Conservation (phyloP, 768 basidiomycete species). For the Lepiota venenata region DNA sequence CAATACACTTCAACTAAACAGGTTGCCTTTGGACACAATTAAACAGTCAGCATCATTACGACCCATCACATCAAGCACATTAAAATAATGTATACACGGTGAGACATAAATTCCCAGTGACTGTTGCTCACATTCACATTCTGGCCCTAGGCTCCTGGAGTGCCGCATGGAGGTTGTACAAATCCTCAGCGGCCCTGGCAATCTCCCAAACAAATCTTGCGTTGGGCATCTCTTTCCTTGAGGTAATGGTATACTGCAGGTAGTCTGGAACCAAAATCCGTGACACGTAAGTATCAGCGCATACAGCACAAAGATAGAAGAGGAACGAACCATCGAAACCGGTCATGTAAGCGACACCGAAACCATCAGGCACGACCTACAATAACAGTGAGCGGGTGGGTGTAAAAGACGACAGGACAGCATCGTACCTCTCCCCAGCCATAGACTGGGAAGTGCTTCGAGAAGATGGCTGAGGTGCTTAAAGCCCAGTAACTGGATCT, state of each 20-base stretch:
- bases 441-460: conserved; percentile 79
- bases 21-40: no score
- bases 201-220: conserved; percentile 71
- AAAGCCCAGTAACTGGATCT: conserved; percentile 82
- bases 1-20: no score
- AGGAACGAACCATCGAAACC: conserved; percentile 65
- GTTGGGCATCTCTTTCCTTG: conserved; percentile 82
- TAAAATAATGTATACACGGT: no score
- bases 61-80: no score
- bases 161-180: conserved; percentile 56
- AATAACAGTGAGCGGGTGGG: neutral
- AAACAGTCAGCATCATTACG: no score
- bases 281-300: conserved; percentile 10
- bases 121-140: conserved; percentile 22
- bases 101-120: no score
- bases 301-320: neutral
- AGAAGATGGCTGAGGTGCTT: conserved; percentile 87
- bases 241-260: conserved; percentile 86
- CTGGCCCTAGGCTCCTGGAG: conserved; percentile 25
- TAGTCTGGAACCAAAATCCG: conserved; percentile 45
- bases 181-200: conserved; percentile 53
- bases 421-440: conserved; percentile 87
- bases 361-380: conserved; percentile 89
- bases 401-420: neutral
- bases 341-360: conserved; percentile 95